Percentiles rank a stretch among this genome's conserved stretches.
phyloP scores from a whole-genome alignment of 177 flowering plant species.

The Telopea speciosissima region DNA sequence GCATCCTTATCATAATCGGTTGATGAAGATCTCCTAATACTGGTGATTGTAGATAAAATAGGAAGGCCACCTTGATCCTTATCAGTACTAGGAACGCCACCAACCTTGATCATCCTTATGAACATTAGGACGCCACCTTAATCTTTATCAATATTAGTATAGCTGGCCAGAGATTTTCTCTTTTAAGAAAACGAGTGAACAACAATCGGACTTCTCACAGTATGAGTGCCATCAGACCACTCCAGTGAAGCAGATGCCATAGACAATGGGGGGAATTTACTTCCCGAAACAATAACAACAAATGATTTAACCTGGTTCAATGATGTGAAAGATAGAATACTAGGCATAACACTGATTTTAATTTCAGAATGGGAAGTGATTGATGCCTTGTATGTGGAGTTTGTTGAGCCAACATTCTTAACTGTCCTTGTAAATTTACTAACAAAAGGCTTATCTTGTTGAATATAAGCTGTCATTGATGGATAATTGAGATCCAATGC shows the following conservation, averaged over 20 bases:
- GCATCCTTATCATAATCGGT: too few relatives aligned
- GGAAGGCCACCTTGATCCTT: too few relatives aligned
- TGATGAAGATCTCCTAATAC: too few relatives aligned
- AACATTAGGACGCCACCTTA: too few relatives aligned
- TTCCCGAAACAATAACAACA: constrained; percentile 25
- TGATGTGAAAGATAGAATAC: constrained; percentile 22
- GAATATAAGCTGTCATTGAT: constrained; percentile 18
- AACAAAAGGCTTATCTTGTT: not conserved
- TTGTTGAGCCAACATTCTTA: constrained; percentile 35
- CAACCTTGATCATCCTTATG: too few relatives aligned
- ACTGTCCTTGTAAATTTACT: constrained; percentile 28
- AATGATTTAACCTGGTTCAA: constrained; percentile 26
- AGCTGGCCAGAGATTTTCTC: too few relatives aligned
- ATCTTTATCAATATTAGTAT: too few relatives aligned
- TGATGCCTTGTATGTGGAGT: constrained; percentile 26
- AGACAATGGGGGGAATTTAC: not conserved
- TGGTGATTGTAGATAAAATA: too few relatives aligned
- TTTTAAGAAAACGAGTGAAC: not conserved
- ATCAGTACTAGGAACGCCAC: too few relatives aligned
- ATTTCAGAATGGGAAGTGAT: constrained; percentile 1
- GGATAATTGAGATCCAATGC: constrained; percentile 39
- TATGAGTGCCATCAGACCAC: constrained; percentile 30
- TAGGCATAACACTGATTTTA: constrained; percentile 21
- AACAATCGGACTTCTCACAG: constrained; percentile 32
- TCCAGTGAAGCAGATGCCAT: constrained; percentile 9